Conservation (phyloP, 2,329 filamentous ascomycete genomes). For the Colletotrichum plurivorum region DNA sequence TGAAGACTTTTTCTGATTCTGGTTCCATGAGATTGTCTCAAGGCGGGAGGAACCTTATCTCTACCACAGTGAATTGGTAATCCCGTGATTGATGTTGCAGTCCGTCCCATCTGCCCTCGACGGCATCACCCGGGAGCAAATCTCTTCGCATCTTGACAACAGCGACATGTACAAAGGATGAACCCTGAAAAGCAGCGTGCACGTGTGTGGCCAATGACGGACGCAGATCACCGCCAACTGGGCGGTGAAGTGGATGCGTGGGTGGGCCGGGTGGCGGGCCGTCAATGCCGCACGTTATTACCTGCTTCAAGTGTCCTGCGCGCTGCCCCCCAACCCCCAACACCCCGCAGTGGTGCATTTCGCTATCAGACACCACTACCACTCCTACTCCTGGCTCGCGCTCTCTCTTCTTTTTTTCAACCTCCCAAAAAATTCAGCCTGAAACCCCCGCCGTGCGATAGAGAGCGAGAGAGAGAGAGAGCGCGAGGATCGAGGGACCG, state of each 20-base stretch:
- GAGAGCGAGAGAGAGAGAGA: neutral
- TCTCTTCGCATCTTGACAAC: slow-evolving; percentile 1
- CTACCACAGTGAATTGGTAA: neutral
- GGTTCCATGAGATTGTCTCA: neutral
- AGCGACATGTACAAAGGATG: slow-evolving; percentile 5
- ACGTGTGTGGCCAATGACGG: slow-evolving; percentile 21
- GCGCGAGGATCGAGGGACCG: neutral
- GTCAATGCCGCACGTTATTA: slow-evolving; percentile 27
- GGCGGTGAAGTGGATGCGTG: slow-evolving; percentile 22
- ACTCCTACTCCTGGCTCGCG: neutral
- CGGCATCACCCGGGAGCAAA: slow-evolving; percentile 2
- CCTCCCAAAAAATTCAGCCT: slow-evolving; percentile 7
- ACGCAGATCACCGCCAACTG: slow-evolving; percentile 17
- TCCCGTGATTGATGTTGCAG: neutral
- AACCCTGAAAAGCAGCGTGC: neutral
- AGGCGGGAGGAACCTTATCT: neutral
- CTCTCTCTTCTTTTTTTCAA: slow-evolving; percentile 17
- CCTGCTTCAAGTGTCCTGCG: slow-evolving; percentile 3
- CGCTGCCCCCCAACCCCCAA: slow-evolving; percentile 14
- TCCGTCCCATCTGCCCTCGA: slow-evolving; percentile 1
- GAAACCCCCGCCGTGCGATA: neutral
- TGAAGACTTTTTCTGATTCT: neutral
- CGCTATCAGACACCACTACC: slow-evolving; percentile 17
- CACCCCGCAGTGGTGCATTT: slow-evolving; percentile 23
- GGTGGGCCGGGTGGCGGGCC: slow-evolving; percentile 23